Conservation (phyloP, 2,329 filamentous ascomycete species). For the Dactylellina drechsleri region DNA sequence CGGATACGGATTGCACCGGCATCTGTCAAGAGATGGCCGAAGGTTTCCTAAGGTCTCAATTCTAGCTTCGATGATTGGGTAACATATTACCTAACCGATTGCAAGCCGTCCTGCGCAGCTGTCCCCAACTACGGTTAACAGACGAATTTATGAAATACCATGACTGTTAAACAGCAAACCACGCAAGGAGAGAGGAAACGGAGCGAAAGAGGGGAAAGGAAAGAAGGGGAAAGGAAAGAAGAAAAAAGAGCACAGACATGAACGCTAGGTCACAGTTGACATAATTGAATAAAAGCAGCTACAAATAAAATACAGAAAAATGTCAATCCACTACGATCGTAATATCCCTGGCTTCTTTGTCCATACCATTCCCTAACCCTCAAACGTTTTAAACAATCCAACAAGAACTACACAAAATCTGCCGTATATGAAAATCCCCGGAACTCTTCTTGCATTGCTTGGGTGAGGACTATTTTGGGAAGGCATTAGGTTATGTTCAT, state of each 20-base stretch:
- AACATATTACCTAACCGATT: no score
- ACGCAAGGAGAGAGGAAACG: not conserved
- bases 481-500: slow-evolving; percentile 48
- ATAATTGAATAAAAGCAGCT: not conserved
- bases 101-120: no score
- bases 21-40: not conserved
- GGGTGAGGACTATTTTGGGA: slow-evolving; percentile 78
- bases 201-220: not conserved
- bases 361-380: no score
- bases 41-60: no score
- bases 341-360: no score
- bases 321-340: not conserved
- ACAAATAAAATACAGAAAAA: slow-evolving; percentile 2
- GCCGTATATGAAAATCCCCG: slow-evolving; percentile 97
- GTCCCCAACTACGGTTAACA: no score
- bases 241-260: not conserved
- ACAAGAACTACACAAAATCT: slow-evolving; percentile 76
- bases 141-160: no score
- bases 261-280: not conserved
- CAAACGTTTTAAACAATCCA: not conserved
- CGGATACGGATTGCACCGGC: not conserved
- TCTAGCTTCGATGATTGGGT: no score
- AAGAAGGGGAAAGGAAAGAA: no score
- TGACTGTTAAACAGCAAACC: no score
- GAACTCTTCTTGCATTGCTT: slow-evolving; percentile 99